phyloP scores from a whole-genome alignment of 2,329 filamentous ascomycete species.

The Colletotrichum melonis region DNA sequence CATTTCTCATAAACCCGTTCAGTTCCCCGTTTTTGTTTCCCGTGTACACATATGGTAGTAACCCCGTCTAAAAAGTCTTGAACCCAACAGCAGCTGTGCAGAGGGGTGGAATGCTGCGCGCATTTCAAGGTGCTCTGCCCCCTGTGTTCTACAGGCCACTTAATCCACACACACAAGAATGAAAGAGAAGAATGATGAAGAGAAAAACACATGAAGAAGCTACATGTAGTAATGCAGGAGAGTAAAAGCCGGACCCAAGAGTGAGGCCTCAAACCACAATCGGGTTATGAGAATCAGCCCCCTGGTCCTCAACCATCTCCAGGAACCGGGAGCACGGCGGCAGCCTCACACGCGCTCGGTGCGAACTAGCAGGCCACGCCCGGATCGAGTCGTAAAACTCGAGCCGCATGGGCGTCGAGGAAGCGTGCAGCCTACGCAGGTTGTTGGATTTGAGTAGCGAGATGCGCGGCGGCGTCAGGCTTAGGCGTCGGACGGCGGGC shows the following conservation, averaged over 20 bases:
- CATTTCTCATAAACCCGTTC: conserved; percentile 11
- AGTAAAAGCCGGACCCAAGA: background rate
- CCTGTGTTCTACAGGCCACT: background rate
- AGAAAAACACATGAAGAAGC: background rate
- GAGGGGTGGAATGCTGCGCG: background rate
- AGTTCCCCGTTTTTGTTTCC: background rate
- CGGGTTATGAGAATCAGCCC: conserved; percentile 1
- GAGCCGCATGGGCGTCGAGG: conserved; percentile 17
- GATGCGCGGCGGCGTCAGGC: conserved; percentile 28
- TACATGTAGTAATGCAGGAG: background rate
- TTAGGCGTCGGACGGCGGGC: conserved; percentile 12
- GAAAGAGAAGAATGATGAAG: background rate
- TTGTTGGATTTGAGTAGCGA: conserved; percentile 31
- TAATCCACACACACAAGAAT: background rate
- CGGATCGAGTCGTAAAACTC: conserved; percentile 34
- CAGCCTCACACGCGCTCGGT: conserved; percentile 18
- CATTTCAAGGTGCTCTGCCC: no score
- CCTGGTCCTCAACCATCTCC: conserved; percentile 20
- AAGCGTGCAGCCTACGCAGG: conserved; percentile 20
- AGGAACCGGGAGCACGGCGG: conserved; percentile 31
- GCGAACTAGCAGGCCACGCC: conserved; percentile 24
- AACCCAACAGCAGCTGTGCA: background rate
- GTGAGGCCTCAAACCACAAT: conserved; percentile 5
- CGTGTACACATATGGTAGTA: background rate
- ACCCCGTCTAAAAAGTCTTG: background rate